phyloP scores from a whole-genome alignment of 2,329 filamentous ascomycete genomes.

The Fusarium nurragi region DNA sequence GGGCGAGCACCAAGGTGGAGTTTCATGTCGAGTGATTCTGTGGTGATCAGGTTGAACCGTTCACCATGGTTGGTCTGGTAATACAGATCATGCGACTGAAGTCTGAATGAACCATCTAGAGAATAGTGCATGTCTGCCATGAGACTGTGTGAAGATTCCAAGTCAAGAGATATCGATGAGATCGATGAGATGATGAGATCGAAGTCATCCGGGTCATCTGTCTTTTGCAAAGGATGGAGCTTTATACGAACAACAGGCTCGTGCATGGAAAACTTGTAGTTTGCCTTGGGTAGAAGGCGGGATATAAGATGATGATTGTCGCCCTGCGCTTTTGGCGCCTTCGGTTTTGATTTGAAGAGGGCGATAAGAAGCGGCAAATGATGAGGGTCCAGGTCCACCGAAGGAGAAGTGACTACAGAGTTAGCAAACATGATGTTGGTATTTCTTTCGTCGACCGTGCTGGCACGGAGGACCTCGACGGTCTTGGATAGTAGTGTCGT shows the following conservation, averaged over 20 bases:
- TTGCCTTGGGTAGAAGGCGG: conserved; percentile 90
- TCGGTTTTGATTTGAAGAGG: conserved; percentile 69
- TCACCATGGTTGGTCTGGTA: conserved; percentile 88
- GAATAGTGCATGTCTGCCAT: conserved; percentile 88
- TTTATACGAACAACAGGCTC: conserved; percentile 93
- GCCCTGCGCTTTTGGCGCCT: conserved; percentile 48
- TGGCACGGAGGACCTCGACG: conserved; percentile 78
- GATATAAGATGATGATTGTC: conserved; percentile 78
- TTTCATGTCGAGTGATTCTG: conserved; percentile 88
- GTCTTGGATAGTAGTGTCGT: conserved; percentile 96
- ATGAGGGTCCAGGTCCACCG: conserved; percentile 89
- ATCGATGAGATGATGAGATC: conserved; percentile 95
- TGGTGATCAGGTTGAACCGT: conserved; percentile 87
- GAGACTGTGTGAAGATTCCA: conserved; percentile 93
- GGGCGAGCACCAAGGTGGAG: conserved; percentile 85
- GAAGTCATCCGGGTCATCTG: conserved; percentile 78
- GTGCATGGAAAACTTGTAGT: conserved; percentile 94
- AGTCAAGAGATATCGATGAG: conserved; percentile 90
- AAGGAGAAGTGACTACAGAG: conserved; percentile 94
- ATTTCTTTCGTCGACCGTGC: conserved; percentile 83
- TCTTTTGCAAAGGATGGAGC: conserved; percentile 77
- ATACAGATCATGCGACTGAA: conserved; percentile 89
- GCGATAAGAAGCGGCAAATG: conserved; percentile 88
- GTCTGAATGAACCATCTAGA: conserved; percentile 79
- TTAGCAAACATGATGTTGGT: conserved; percentile 97